Evolutionary conservation across 352 stramenopile species (phyloP).

Genomic region (Phytopythium litorale): DNA sequence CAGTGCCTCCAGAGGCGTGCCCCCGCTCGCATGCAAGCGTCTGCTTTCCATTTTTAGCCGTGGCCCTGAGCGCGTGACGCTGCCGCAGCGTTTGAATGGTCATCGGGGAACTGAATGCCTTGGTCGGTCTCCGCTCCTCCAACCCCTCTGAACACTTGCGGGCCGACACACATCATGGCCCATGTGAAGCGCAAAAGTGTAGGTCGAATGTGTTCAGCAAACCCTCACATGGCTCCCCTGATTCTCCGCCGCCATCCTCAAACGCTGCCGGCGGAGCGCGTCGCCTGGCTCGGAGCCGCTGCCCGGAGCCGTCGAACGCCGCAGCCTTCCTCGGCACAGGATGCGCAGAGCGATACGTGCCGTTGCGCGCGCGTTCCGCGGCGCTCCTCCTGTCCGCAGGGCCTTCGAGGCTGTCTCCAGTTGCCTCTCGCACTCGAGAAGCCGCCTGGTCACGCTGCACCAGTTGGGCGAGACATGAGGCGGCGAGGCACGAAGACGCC

Average conservation of each 20-base stretch:
- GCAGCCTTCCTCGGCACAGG: neutral
- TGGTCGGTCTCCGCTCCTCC: neutral
- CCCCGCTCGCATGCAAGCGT: no score
- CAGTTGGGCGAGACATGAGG: neutral
- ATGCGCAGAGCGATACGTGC: neutral
- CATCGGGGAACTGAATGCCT: neutral
- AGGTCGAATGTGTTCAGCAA: constrained; percentile 4
- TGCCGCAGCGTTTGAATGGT: neutral
- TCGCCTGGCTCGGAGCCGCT: neutral
- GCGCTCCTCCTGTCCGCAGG: constrained; percentile 6
- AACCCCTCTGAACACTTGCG: neutral
- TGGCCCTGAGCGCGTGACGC: no score
- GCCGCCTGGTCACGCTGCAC: neutral
- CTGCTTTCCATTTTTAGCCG: no score
- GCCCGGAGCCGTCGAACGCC: neutral
- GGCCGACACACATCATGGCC: neutral
- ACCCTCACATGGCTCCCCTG: constrained; percentile 2
- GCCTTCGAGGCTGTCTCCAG: neutral
- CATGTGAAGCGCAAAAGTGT: constrained; percentile 1
- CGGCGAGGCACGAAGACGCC: no score
- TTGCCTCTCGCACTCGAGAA: neutral
- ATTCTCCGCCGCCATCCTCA: neutral
- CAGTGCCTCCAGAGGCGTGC: no score
- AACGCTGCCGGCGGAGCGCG: neutral
- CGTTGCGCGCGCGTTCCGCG: constrained; percentile 7